A percentile compares a stretch with the other conserved stretches of the same genome.
phyloP scores from a whole-genome alignment of 768 basidiomycete genomes.

The Lentinula edodes region DNA sequence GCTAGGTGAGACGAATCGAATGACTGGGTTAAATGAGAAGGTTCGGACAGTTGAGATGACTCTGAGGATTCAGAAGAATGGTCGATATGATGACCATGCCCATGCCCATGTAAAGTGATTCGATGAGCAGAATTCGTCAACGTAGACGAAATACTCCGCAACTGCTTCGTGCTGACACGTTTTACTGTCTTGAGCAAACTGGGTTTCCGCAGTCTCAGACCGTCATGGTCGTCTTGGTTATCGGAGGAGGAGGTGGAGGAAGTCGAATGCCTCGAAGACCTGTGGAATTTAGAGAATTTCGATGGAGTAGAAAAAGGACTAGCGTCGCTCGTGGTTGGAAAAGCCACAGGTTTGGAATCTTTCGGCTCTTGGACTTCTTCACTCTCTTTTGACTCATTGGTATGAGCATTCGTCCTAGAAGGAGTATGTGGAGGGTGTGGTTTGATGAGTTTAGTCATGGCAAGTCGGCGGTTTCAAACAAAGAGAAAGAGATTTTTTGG shows the following conservation, averaged over 20 bases:
- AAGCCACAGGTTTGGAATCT: not conserved
- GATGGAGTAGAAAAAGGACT: not conserved
- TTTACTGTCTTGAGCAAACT: not conserved
- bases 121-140: not conserved
- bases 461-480: not conserved
- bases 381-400: not conserved
- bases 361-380: not conserved
- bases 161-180: not conserved
- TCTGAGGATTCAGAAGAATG: not conserved
- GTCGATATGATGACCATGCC: not conserved
- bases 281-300: not conserved
- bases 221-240: not conserved
- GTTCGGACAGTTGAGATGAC: not conserved
- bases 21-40: not conserved
- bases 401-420: not conserved
- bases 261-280: not conserved
- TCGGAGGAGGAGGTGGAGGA: not conserved
- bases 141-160: not conserved
- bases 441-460: not conserved
- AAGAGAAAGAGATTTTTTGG: not conserved
- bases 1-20: not conserved
- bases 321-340: not conserved
- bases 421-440: not conserved
- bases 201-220: not conserved
- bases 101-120: not conserved